Conservation (phyloP, 2,329 filamentous ascomycete genomes). For the Proliferodiscus dingleyae region DNA sequence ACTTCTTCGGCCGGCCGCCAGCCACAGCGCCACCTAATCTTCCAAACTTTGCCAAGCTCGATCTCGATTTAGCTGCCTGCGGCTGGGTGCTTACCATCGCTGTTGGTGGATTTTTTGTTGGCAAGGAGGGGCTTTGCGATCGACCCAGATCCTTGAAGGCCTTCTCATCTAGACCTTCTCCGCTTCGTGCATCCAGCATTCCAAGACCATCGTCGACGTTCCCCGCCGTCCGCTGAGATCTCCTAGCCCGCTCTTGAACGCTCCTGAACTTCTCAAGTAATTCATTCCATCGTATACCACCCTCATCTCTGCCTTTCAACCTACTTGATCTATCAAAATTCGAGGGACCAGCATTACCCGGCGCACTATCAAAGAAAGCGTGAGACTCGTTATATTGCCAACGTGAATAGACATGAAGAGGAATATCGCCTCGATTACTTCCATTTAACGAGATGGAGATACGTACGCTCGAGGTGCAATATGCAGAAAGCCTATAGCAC, state of each 20-base stretch:
- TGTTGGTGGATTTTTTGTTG: conserved; percentile 45
- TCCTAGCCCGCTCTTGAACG: conserved; percentile 80
- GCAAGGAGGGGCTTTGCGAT: conserved; percentile 36
- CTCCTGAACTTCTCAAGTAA: conserved; percentile 90
- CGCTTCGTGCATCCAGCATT: conserved; percentile 39
- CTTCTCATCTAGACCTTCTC: conserved; percentile 31
- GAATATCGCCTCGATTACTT: conserved; percentile 30
- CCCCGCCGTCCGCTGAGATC: conserved; percentile 54
- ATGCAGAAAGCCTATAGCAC: conserved; percentile 92
- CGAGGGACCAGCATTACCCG: conserved; percentile 45
- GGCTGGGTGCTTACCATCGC: conserved; percentile 35
- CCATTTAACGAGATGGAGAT: conserved; percentile 33
- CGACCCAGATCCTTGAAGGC: conserved; percentile 34
- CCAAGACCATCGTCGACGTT: conserved; percentile 46
- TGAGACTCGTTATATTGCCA: conserved; percentile 31
- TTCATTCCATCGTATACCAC: conserved; percentile 84
- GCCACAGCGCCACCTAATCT: conserved; percentile 67
- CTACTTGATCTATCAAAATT: conserved; percentile 70
- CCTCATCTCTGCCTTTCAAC: conserved; percentile 75
- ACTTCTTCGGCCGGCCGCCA: conserved; percentile 46
- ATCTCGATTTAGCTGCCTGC: conserved; percentile 52
- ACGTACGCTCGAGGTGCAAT: conserved; percentile 74
- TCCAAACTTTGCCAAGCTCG: conserved; percentile 64
- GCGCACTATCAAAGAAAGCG: conserved; percentile 35
- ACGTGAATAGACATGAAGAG: conserved; percentile 29